Conservation (phyloP, 208 protist species). For the Trypanosoma brucei region DNA sequence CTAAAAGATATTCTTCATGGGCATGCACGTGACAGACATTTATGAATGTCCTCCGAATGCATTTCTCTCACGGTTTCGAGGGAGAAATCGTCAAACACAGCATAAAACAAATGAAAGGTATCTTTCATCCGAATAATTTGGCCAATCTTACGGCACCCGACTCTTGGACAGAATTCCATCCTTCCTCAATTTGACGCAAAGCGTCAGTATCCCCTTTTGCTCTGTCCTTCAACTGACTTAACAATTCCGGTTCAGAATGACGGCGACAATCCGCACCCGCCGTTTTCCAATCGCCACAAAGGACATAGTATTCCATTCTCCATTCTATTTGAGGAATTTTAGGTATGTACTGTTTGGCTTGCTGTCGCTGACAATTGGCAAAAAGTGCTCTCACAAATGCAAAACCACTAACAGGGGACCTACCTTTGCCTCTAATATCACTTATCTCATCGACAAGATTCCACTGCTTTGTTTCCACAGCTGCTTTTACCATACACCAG, state of each 20-base stretch:
- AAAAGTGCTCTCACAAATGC: slow-evolving; percentile 57
- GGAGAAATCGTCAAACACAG: background rate
- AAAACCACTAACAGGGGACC: slow-evolving; percentile 43
- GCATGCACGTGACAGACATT: too few relatives aligned
- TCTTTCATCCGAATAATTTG: slow-evolving; percentile 31
- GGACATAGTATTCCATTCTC: slow-evolving; percentile 81
- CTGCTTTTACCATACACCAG: slow-evolving; percentile 64
- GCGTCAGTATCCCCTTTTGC: slow-evolving; percentile 53
- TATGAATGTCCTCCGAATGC: too few relatives aligned
- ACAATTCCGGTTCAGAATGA: slow-evolving; percentile 46
- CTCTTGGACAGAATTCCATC: slow-evolving; percentile 54
- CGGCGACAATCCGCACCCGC: slow-evolving; percentile 65
- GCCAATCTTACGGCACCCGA: slow-evolving; percentile 35
- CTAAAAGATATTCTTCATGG: background rate
- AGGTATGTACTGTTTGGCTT: slow-evolving; percentile 69
- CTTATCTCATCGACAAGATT: slow-evolving; percentile 63
- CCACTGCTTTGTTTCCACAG: slow-evolving; percentile 57
- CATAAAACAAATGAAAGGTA: slow-evolving; percentile 7
- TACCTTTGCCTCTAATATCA: slow-evolving; percentile 28
- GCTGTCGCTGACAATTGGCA: slow-evolving; percentile 41
- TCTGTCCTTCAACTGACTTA: slow-evolving; percentile 61
- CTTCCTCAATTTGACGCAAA: slow-evolving; percentile 58
- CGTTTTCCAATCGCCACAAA: slow-evolving; percentile 63
- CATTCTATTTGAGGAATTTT: slow-evolving; percentile 56
- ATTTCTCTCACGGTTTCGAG: too few relatives aligned